Conservation (phyloP, 768 basidiomycete species). For the Jaapia argillacea region DNA sequence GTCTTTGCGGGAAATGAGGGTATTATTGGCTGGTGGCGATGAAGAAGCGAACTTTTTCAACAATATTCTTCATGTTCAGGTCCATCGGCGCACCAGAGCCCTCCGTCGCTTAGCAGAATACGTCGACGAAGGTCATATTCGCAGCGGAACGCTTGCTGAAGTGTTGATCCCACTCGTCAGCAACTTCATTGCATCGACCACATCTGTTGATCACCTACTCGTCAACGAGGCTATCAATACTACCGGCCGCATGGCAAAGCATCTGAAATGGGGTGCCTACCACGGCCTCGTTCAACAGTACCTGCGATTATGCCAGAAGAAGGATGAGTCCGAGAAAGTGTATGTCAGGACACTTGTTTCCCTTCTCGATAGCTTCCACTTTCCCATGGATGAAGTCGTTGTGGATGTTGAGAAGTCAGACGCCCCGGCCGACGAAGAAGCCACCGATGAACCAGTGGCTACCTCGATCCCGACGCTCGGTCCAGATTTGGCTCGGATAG, state of each 20-base stretch:
- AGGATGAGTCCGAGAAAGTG: constrained; percentile 64
- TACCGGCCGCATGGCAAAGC: constrained; percentile 67
- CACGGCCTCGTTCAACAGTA: constrained; percentile 74
- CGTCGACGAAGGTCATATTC: constrained; percentile 53
- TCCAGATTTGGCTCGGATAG: constrained; percentile 26
- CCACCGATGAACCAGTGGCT: constrained; percentile 4
- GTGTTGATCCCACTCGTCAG: constrained; percentile 83
- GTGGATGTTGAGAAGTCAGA: constrained; percentile 15
- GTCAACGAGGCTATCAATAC: constrained; percentile 83
- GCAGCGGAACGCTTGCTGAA: constrained; percentile 63
- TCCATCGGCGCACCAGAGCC: constrained; percentile 82
- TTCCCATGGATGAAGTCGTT: constrained; percentile 62
- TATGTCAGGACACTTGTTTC: constrained; percentile 81
- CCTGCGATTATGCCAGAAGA: constrained; percentile 55
- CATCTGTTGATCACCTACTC: constrained; percentile 71
- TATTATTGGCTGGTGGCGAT: constrained; percentile 78
- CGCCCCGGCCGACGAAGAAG: constrained; percentile 19
- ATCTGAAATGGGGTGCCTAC: constrained; percentile 80
- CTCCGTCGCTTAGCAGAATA: constrained; percentile 76
- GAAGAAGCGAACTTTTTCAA: constrained; percentile 95
- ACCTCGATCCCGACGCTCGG: constrained; percentile 1
- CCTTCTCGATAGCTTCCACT: constrained; percentile 86
- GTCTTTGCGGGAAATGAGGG: constrained; percentile 68
- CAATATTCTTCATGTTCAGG: constrained; percentile 90
- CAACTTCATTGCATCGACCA: constrained; percentile 60